Evolutionary conservation across 2,329 filamentous ascomycete genomes (phyloP).

Genomic region (Botrytis tulipae): DNA sequence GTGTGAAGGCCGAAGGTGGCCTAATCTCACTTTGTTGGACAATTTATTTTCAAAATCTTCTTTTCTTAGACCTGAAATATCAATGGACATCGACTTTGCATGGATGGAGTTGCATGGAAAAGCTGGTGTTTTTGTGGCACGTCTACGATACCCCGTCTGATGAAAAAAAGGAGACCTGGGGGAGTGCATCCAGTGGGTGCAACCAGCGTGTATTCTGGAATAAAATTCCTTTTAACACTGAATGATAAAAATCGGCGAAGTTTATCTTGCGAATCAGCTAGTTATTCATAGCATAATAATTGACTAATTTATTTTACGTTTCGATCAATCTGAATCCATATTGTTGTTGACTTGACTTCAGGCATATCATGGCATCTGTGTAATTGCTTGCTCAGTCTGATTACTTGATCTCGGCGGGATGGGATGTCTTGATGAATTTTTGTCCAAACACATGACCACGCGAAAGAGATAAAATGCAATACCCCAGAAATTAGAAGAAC

Average conservation of each 20-base stretch:
- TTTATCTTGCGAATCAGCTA: background rate
- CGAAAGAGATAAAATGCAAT: background rate
- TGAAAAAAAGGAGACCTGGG: slow-evolving; percentile 5
- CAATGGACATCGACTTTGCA: slow-evolving; percentile 11
- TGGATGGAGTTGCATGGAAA: slow-evolving; percentile 21
- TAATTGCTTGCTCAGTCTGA: background rate
- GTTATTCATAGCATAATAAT: slow-evolving; percentile 13
- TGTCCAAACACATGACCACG: background rate
- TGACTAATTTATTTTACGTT: background rate
- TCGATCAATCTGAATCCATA: background rate
- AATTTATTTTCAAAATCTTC: slow-evolving; percentile 11
- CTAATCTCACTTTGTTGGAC: background rate
- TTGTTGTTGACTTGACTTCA: background rate
- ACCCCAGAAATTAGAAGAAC: background rate
- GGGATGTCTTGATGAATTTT: background rate
- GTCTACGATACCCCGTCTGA: slow-evolving; percentile 19
- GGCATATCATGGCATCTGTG: too few relatives aligned
- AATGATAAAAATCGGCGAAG: background rate
- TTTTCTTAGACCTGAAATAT: slow-evolving; percentile 4
- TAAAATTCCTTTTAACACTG: background rate
- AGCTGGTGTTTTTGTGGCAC: slow-evolving; percentile 15
- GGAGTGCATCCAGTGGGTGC: slow-evolving; percentile 13
- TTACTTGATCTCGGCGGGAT: background rate
- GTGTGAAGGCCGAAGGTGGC: slow-evolving; percentile 1
- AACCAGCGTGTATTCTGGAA: slow-evolving; percentile 7